Evolutionary conservation across 2,329 filamentous ascomycete species (phyloP).

Genomic region (Nothophaeocryptopus gaeumannii): DNA sequence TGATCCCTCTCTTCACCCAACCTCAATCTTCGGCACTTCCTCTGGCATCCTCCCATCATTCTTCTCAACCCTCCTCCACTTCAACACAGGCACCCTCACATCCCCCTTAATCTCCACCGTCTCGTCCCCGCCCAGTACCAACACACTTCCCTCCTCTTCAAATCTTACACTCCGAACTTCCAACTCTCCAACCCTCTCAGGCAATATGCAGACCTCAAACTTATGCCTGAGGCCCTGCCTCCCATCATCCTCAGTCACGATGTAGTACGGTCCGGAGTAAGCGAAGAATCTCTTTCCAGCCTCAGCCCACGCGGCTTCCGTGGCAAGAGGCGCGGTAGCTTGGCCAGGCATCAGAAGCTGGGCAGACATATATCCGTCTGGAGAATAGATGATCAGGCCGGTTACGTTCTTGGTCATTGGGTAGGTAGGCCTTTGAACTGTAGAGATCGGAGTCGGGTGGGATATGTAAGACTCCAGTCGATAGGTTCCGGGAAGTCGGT

Average conservation of each 20-base stretch:
- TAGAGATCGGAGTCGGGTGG: slow-evolving; percentile 6
- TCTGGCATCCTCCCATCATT: neutral
- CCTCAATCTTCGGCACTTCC: neutral
- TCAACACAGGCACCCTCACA: slow-evolving; percentile 3
- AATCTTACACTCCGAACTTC: slow-evolving; percentile 34
- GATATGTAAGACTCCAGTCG: slow-evolving; percentile 14
- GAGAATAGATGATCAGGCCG: slow-evolving; percentile 36
- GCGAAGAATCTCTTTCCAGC: slow-evolving; percentile 35
- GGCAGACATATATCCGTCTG: slow-evolving; percentile 36
- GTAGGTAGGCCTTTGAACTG: slow-evolving; percentile 18
- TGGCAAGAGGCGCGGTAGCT: slow-evolving; percentile 5
- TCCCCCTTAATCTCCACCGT: slow-evolving; percentile 35
- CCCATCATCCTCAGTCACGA: slow-evolving; percentile 32
- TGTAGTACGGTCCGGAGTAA: slow-evolving; percentile 37
- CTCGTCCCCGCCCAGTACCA: slow-evolving; percentile 36
- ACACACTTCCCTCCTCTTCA: slow-evolving; percentile 35
- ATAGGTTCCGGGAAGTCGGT: slow-evolving; percentile 7
- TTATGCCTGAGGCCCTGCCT: slow-evolving; percentile 34
- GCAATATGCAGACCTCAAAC: slow-evolving; percentile 36
- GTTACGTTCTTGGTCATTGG: slow-evolving; percentile 33
- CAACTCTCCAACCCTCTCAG: slow-evolving; percentile 34
- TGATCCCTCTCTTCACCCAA: too few species aligned
- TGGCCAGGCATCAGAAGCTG: slow-evolving; percentile 34
- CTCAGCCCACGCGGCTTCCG: slow-evolving; percentile 36
- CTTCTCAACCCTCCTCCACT: slow-evolving; percentile 9